These are phyloP conservation scores for Pythium folliculosum DNA, from an alignment of 352 stramenopile species.

Conservation along the genomic window DNA sequence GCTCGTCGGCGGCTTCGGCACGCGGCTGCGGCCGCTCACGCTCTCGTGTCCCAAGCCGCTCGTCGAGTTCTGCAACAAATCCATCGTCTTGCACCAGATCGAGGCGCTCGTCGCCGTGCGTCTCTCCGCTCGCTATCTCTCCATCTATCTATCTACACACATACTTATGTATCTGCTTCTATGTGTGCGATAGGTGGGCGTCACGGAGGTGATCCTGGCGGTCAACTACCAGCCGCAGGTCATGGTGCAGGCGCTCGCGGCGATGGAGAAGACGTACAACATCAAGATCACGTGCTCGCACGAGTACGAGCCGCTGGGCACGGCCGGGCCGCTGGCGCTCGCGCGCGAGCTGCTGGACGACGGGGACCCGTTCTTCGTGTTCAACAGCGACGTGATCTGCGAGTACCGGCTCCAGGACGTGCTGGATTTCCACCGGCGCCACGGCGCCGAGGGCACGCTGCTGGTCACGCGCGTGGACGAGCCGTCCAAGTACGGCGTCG, in stretches of 20 bases:
- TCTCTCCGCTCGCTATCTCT: background rate
- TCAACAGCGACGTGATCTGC: slow-evolving; percentile 91
- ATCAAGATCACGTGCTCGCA: slow-evolving; percentile 91
- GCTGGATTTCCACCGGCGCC: slow-evolving; percentile 75
- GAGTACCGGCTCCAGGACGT: slow-evolving; percentile 81
- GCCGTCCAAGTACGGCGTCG: slow-evolving; percentile 89
- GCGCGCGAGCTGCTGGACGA: slow-evolving; percentile 82
- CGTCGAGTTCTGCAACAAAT: slow-evolving; percentile 92
- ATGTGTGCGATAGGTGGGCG: slow-evolving; percentile 54
- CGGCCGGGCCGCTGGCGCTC: slow-evolving; percentile 78
- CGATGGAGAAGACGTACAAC: slow-evolving; percentile 86
- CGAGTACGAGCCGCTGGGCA: slow-evolving; percentile 83
- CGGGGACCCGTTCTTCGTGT: slow-evolving; percentile 89
- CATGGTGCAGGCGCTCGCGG: slow-evolving; percentile 79
- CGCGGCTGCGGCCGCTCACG: slow-evolving; percentile 86
- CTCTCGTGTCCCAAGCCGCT: slow-evolving; percentile 90
- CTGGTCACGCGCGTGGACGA: slow-evolving; percentile 84
- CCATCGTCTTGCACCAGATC: slow-evolving; percentile 89
- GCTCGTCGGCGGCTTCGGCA: slow-evolving; percentile 89
- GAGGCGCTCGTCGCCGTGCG: slow-evolving; percentile 80
- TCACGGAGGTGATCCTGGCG: slow-evolving; percentile 88
- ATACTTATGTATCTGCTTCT: background rate
- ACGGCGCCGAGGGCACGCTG: slow-evolving; percentile 83
- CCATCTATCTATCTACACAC: background rate
- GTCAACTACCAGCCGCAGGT: slow-evolving; percentile 91